Conservation (phyloP, 768 basidiomycete species). For the Kwoniella sp. region DNA sequence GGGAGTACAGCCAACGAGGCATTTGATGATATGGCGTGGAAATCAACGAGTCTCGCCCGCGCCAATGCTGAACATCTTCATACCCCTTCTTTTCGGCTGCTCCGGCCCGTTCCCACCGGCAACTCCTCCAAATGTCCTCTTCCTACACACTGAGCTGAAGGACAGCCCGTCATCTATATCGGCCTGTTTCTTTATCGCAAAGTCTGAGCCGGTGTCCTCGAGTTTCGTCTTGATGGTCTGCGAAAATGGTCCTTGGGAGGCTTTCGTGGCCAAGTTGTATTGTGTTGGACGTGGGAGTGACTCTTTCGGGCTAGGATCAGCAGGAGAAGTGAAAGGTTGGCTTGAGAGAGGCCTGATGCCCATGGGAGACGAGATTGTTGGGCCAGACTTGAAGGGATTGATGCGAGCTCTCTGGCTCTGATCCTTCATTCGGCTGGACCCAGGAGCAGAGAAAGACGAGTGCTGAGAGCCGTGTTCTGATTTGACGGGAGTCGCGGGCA, state of each 20-base stretch:
- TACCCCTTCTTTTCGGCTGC: constrained; percentile 11
- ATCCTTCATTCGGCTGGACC: too few relatives aligned
- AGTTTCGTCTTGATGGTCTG: not conserved
- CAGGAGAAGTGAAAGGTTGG: not conserved
- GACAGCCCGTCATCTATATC: constrained; percentile 1
- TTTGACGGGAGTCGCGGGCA: constrained; percentile 2
- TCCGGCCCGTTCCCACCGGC: not conserved
- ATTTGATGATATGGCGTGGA: too few relatives aligned
- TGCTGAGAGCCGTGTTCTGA: not conserved
- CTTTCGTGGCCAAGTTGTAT: too few relatives aligned
- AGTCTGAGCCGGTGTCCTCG: not conserved
- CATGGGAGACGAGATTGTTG: not conserved
- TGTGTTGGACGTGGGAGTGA: too few relatives aligned
- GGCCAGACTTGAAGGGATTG: not conserved
- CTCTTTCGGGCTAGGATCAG: too few relatives aligned
- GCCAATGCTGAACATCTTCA: constrained; percentile 26
- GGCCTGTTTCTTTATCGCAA: too few relatives aligned
- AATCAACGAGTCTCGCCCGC: too few relatives aligned
- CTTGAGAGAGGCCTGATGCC: not conserved
- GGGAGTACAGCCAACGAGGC: too few relatives aligned
- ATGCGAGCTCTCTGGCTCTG: not conserved
- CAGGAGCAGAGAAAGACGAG: not conserved
- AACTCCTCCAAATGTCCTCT: constrained; percentile 8
- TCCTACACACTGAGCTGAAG: constrained; percentile 3
- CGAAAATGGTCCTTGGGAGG: not conserved